Evolutionary conservation across 345 rosid genomes (phyloP), one percentile per base, ranked within the genome.

Genomic region (Tarenaya hassleriana): DNA sequence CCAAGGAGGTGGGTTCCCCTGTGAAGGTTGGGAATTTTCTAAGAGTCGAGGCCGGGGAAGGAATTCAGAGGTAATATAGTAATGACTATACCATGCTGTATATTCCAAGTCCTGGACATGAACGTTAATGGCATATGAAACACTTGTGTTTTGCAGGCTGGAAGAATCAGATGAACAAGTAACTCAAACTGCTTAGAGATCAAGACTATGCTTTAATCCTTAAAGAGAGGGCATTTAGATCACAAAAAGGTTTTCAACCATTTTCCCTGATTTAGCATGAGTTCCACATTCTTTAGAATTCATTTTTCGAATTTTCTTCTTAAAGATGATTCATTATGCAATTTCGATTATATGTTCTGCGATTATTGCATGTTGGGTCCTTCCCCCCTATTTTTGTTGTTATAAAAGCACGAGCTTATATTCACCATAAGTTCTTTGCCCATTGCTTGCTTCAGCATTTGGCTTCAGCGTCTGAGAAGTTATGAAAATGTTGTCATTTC

Each of bases 41-140:
- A 56, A 79, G 98, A 77, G 83, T 92, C 68, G 94, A 92, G 69
- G 95, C 85, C 55, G 98, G 98, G 52, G 98, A 92, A 77, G 97
- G 97, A 78, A 72, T 85, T 65, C 74, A 80, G 68, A 85, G 94
- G 98, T 92, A 76, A 35, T 8, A 33, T 21, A 34, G 12, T 12
- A 24, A 11, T 33, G 34, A 10, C 38, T 6, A 9, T 39, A n/a
- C n/a, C 11, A 62, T 32, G 8, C 41, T 11, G 10, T 17, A 42
- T 6, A 45, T 29, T 24, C 29, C 29, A 24, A 24, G 2, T 2
- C 29, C 29, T 2, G 29, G 29, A 2, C n/a, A n/a, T n/a, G n/a
- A n/a, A n/a, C n/a, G n/a, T n/a, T n/a, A n/a, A n/a, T n/a, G n/a
- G n/a, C n/a, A n/a, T n/a, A n/a, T 9, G n/a, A 35, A 1, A 10